These are phyloP conservation scores for Fusarium anthophilum DNA, from an alignment of 2,329 filamentous ascomycete genomes.

Conservation along the genomic window DNA sequence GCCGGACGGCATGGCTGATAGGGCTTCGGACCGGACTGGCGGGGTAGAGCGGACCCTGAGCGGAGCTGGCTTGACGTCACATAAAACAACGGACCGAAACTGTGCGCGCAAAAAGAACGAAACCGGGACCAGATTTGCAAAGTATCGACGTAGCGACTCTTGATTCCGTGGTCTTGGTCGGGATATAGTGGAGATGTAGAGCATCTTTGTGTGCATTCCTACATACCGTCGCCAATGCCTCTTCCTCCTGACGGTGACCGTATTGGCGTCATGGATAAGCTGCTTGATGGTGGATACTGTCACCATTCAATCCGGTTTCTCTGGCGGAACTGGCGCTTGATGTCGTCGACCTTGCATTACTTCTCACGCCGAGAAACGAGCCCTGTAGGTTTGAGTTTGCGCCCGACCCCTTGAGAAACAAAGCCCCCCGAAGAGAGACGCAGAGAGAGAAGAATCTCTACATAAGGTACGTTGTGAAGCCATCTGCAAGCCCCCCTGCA, in stretches of 20 bases:
- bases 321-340: slow-evolving; percentile 22
- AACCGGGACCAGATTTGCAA: slow-evolving; percentile 14
- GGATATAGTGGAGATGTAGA: slow-evolving; percentile 2
- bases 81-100: slow-evolving; percentile 35
- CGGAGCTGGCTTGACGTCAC: slow-evolving; percentile 45
- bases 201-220: slow-evolving; percentile 21
- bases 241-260: slow-evolving; percentile 33
- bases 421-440: neutral
- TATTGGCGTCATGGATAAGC: slow-evolving; percentile 31
- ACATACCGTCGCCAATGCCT: slow-evolving; percentile 25
- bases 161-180: slow-evolving; percentile 11
- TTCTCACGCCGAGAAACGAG: slow-evolving; percentile 12
- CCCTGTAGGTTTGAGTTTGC: neutral
- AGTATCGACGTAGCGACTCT: slow-evolving; percentile 19
- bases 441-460: neutral
- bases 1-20: slow-evolving; percentile 44
- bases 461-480: neutral
- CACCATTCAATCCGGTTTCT: slow-evolving; percentile 21
- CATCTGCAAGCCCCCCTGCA: slow-evolving; percentile 10
- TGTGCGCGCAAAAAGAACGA: slow-evolving; percentile 17
- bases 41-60: slow-evolving; percentile 25
- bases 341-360: slow-evolving; percentile 28
- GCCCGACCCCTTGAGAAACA: neutral
- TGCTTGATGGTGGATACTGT: slow-evolving; percentile 29
- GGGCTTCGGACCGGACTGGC: slow-evolving; percentile 36